Evolutionary conservation across 2,329 filamentous ascomycete species (phyloP), one percentile per base, ranked within the genome.

Genomic region (Colletotrichum paranaense): DNA sequence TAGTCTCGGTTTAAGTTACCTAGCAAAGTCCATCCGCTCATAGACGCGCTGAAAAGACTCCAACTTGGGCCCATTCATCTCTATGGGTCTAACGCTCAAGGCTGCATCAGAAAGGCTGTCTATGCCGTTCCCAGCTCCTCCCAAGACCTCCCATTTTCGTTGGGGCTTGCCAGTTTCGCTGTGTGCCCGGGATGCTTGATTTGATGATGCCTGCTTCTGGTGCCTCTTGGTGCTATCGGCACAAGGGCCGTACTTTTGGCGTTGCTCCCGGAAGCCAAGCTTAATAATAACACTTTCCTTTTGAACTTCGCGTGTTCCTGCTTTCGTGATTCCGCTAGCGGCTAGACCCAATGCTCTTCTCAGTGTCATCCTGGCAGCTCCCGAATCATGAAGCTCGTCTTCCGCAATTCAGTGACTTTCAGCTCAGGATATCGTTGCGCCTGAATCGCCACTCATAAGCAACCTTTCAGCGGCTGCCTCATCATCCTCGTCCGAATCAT

Each of bases 401-500:
- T 22, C 42, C 19, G 3, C n/a, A 12, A 5, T 14, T 12, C 2
- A 2, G 12, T 35, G n/a, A 7, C 2, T 6, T 9, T 64, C 6
- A 4, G 22, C 19, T 65, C 60, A 70, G 22, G 70, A 65, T 4
- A 60, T 59, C 1, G 63, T 64, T 11, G 65, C 67, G 1, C 64
- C 69, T 6, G 70, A 73, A 28, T 65, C 69, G 7, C 72, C 72
- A 1, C 32, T 58, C 59, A 74, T 62, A 26, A 75, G n/a, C 22
- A 60, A 58, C 28, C 38, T 72, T 16, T 74, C 62, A 22, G 55
- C 64, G 7, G 55, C 62, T 5, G 70, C 70, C 28, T 74, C 73
- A 42, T 74, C 76, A 16, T 72, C 68, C 32, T 77, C 74, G 12
- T 75, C 74, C 11, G 74, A 74, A 9, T 69, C 71, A 11, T 74